Evolutionary conservation across 2,329 filamentous ascomycete genomes (phyloP), one percentile per base, ranked within the genome.

Genomic region (Sporothrix pseudoabietina): DNA sequence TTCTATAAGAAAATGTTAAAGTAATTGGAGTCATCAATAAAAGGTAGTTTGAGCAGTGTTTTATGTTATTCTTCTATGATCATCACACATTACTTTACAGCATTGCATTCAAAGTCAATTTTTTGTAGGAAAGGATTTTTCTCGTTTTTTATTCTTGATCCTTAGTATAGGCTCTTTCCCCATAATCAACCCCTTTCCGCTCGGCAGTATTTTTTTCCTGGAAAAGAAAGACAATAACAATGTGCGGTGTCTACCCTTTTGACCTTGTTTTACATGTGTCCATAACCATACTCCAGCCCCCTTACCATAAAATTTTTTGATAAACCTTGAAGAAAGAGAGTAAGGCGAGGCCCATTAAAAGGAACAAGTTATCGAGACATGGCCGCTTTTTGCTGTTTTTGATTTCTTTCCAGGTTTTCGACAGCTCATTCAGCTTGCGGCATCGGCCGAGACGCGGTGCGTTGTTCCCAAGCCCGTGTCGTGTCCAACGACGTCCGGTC

Each of bases 121-220:
- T 8, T 39, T 39, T 35, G 12, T 12, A 35, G 26, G 39, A 69
- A 49, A 39, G 19, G 19, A 26, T 54, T 54, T 54, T 35, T 16
- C 19, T 35, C 26, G 4, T 54, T 69, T 69, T 69, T 69, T 39
- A 54, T 22, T 69, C 10, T 30, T 49, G 35, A 49, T 32, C 14
- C 19, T 47, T 69, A 30, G 44, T 69, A 52, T 69, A 35, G 30
- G 44, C 65, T 69, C 30, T 39, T 30, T 30, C 19, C n/a, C 52
- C 52, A 54, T 54, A n/a, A 22, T 22, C 52, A 22, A 55, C 14
- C 22, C 1, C 19, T 16, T 5, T 41, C 35, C 35, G 19, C 12
- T 65, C 44, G 19, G n/a, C 59, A 65, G 12, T 1, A 9, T 12
- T 41, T 22, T 41, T 22, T 41, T 32, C 59, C 19, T 63, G 19